These are phyloP conservation scores for Apiospora aurea DNA, from an alignment of 2,329 filamentous ascomycete genomes.

Conservation along the genomic window DNA sequence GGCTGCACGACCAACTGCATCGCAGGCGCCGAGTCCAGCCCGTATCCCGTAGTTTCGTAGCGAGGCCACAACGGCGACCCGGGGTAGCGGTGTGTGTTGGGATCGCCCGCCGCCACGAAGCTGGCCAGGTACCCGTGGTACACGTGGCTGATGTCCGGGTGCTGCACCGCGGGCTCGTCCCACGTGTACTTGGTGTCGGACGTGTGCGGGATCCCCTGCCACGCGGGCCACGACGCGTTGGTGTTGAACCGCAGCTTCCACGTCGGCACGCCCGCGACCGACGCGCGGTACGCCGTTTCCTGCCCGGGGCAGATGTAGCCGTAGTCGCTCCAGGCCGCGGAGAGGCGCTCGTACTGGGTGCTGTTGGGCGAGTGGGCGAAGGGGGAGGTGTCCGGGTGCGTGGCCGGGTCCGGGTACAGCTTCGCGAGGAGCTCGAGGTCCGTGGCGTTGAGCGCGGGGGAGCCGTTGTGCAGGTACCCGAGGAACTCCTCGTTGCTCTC, in stretches of 20 bases:
- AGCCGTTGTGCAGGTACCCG: slow-evolving; percentile 46
- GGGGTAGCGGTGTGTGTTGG: slow-evolving; percentile 37
- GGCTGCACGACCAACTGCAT: slow-evolving; percentile 45
- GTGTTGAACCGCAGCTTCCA: slow-evolving; percentile 50
- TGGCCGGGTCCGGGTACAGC: slow-evolving; percentile 46
- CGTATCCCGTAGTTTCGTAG: slow-evolving; percentile 37
- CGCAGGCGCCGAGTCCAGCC: slow-evolving; percentile 35
- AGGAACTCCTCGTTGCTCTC: slow-evolving; percentile 47
- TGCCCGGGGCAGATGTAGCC: slow-evolving; percentile 53
- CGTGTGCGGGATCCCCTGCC: slow-evolving; percentile 48
- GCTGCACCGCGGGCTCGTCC: slow-evolving; percentile 44
- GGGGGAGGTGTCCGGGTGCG: slow-evolving; percentile 36
- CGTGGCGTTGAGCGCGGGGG: slow-evolving; percentile 37
- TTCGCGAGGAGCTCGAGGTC: slow-evolving; percentile 40
- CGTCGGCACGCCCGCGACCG: slow-evolving; percentile 41
- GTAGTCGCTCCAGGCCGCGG: slow-evolving; percentile 53
- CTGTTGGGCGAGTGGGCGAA: slow-evolving; percentile 48
- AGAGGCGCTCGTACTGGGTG: slow-evolving; percentile 52
- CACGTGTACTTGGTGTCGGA: slow-evolving; percentile 47
- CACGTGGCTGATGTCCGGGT: slow-evolving; percentile 45
- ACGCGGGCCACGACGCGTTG: slow-evolving; percentile 42
- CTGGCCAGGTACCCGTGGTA: slow-evolving; percentile 48
- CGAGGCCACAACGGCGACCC: slow-evolving; percentile 37
- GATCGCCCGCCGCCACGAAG: slow-evolving; percentile 46
- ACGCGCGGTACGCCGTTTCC: slow-evolving; percentile 50